Evolutionary conservation across 2,329 filamentous ascomycete genomes (phyloP), one percentile per base, ranked within the genome.

Genomic region (Fusarium incarnatum): DNA sequence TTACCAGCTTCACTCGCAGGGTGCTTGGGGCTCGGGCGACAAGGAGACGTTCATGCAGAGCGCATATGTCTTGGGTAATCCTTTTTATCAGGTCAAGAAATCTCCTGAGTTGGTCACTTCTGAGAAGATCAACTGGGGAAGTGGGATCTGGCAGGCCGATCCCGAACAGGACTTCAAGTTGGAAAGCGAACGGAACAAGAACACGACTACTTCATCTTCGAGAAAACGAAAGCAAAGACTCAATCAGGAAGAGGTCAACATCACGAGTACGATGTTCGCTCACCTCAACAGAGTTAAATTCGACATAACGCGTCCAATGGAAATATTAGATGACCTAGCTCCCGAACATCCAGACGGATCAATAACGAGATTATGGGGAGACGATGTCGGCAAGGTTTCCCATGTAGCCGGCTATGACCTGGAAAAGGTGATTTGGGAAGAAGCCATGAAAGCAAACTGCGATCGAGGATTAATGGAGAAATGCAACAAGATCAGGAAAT

Each of bases 1-100:
- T 16, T 75, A 72, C 8, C 71, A 72, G 12, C 73, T 75, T n/a
- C 73, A 75, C 22, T 75, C 73, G 0, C 73, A 75, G n/a, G 73
- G 73, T 0, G 73, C 73, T 5, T 75, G 73, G 73, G 73, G 73
- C 2, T 75, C 73, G 0, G 73, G 73, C 0, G 73, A 75, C 22
- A 75, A 75, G 45, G 73, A 75, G 25, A 75, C 73, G 5, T 75
- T 75, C 22, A 50, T 68, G 40, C 73, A 75, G 41, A 65, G 68
- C 4, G 73, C 73, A 0, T 22, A 69, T 2, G 73, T 71, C 0
- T 49, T 75, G 1, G 69, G 68, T 0, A 72, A 74, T 6, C 64
- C 73, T 3, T 70, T 52, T 11, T 75, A 71, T 61, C 71, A 71
- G 25, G 73, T 75, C 1, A 67, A 52, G 22, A 60, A 56, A 18